Percentiles rank a stretch among this genome's conserved stretches.
phyloP scores from a whole-genome alignment of 768 basidiomycete genomes.

The Leccinellum albellum region DNA sequence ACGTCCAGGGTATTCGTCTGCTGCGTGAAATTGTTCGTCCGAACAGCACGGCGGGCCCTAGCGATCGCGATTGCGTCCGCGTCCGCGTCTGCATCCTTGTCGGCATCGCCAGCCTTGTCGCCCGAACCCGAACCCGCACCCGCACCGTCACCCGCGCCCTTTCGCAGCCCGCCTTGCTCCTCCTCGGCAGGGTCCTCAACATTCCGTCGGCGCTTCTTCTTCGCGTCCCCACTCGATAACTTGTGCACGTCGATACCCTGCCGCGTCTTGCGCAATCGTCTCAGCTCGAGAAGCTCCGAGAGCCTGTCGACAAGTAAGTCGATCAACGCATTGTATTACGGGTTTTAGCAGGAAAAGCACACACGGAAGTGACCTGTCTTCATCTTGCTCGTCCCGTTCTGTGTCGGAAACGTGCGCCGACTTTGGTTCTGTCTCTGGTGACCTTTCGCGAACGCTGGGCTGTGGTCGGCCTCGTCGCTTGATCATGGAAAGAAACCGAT shows the following conservation, averaged over 20 bases:
- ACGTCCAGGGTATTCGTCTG: slow-evolving; percentile 95
- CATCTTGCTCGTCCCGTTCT: slow-evolving; percentile 25
- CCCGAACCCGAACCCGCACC: background rate
- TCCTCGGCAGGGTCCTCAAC: slow-evolving; percentile 45
- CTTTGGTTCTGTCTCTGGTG: slow-evolving; percentile 30
- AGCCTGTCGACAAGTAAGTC: slow-evolving; percentile 41
- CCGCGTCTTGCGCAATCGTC: slow-evolving; percentile 67
- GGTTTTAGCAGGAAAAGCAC: slow-evolving; percentile 17
- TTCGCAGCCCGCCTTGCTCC: slow-evolving; percentile 53
- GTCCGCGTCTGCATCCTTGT: slow-evolving; percentile 32
- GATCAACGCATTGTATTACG: background rate
- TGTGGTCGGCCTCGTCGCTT: slow-evolving; percentile 73
- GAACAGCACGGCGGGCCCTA: slow-evolving; percentile 67
- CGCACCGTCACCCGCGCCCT: slow-evolving; percentile 33
- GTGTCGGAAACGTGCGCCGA: slow-evolving; percentile 7
- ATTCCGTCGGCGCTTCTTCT: slow-evolving; percentile 61
- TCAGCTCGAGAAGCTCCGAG: slow-evolving; percentile 79
- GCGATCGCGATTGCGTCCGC: slow-evolving; percentile 62
- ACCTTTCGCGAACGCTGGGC: slow-evolving; percentile 50
- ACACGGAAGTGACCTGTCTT: slow-evolving; percentile 46
- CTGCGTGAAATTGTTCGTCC: slow-evolving; percentile 92
- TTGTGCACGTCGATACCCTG: slow-evolving; percentile 85
- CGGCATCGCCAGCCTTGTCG: slow-evolving; percentile 19
- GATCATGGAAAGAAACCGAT: slow-evolving; percentile 45
- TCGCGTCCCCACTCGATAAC: slow-evolving; percentile 78